Evolutionary conservation across 805 yeast genomes (phyloP).

Genomic region (Barnettozyma wickerhamii): DNA sequence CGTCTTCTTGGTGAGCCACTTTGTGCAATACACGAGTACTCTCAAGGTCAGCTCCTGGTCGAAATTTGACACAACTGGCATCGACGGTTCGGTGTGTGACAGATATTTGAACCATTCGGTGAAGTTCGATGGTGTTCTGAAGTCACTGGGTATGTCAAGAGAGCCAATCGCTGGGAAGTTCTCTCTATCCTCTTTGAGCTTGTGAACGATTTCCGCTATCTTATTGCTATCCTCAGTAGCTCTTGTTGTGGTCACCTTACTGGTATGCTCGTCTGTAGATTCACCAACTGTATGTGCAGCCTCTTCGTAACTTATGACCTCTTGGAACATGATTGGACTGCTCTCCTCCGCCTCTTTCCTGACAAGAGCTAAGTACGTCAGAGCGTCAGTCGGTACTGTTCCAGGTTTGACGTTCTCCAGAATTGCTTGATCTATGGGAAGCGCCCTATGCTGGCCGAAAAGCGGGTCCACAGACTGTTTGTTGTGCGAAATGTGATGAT

Average conservation of each 20-base stretch:
- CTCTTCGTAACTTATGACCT: constrained; percentile 7
- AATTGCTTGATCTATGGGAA: constrained; percentile 19
- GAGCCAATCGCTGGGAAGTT: constrained; percentile 9
- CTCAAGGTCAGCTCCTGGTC: constrained; percentile 19
- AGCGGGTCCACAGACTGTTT: neutral
- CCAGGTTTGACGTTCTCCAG: constrained; percentile 12
- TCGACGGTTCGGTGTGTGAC: constrained; percentile 13
- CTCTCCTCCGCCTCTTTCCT: constrained; percentile 17
- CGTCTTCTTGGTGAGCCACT: constrained; percentile 19
- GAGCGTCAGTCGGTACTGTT: constrained; percentile 22
- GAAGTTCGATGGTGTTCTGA: constrained; percentile 15
- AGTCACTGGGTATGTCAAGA: neutral
- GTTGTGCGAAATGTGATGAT: too few species aligned
- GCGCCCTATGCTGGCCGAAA: constrained; percentile 17
- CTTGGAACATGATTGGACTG: constrained; percentile 11
- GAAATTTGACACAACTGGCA: constrained; percentile 14
- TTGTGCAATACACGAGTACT: constrained; percentile 19
- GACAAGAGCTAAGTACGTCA: constrained; percentile 25
- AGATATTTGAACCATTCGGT: constrained; percentile 21
- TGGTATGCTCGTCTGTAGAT: too few species aligned
- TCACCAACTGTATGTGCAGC: too few species aligned
- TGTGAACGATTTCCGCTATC: neutral
- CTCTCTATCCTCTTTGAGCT: constrained; percentile 9
- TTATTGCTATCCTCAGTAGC: constrained; percentile 12
- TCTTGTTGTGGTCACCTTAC: too few species aligned